These are phyloP conservation scores for Arachis monticola DNA, from an alignment of 331 rosid species.

Conservation along the genomic window DNA sequence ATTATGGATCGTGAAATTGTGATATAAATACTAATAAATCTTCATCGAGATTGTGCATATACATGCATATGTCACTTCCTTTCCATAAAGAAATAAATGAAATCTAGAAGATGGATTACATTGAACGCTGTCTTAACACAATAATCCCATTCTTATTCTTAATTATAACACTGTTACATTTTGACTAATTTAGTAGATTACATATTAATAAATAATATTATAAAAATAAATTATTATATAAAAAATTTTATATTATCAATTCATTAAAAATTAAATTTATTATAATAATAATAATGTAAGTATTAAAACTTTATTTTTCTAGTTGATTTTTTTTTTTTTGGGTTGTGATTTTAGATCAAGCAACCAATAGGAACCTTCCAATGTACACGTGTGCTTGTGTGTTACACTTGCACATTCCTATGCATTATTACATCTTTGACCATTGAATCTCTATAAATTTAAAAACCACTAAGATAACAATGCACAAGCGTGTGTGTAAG, in stretches of 20 bases:
- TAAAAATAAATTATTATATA: not conserved
- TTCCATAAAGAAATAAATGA: not conserved
- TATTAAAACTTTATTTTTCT: too few species aligned
- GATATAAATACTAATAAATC: not conserved
- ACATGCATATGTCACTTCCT: conserved; percentile 14
- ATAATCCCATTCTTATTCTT: conserved; percentile 16
- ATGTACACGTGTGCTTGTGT: conserved; percentile 7
- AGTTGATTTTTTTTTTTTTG: too few species aligned
- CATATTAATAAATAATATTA: not conserved
- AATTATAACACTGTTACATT: too few species aligned
- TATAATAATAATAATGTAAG: too few species aligned
- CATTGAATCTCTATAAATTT: not conserved
- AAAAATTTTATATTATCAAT: too few species aligned
- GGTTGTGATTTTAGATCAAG: not conserved
- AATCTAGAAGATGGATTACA: conserved; percentile 20
- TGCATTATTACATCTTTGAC: conserved; percentile 37
- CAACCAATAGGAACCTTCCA: conserved; percentile 30
- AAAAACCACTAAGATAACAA: conserved; percentile 21
- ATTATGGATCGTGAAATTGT: not conserved
- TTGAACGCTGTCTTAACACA: conserved; percentile 42
- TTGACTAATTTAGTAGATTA: too few species aligned
- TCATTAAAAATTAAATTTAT: too few species aligned
- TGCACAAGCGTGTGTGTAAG: not conserved
- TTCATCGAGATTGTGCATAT: not conserved
- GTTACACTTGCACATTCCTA: not conserved